These are phyloP conservation scores for Crotalaria pallida DNA, from an alignment of 306 rosid species.

Conservation along the genomic window DNA sequence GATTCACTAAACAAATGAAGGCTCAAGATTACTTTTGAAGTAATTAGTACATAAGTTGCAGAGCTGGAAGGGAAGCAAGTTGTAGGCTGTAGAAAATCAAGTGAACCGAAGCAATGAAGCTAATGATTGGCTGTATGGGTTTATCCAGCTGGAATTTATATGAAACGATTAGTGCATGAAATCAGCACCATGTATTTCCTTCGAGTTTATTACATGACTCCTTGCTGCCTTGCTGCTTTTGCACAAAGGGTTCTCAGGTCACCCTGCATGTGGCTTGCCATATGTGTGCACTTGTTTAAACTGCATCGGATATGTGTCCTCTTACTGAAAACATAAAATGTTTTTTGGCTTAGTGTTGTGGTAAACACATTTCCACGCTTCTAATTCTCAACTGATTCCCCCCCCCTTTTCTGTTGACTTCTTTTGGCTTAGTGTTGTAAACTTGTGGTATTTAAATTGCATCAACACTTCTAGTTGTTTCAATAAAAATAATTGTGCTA, in stretches of 20 bases:
- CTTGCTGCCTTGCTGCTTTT: neutral
- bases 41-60: neutral
- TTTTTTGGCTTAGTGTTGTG: no score
- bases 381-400: neutral
- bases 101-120: neutral
- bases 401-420: neutral
- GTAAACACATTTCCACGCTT: neutral
- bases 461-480: neutral
- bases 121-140: neutral
- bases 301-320: neutral
- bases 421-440: slow-evolving; percentile 10
- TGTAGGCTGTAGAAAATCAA: neutral
- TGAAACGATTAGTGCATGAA: neutral
- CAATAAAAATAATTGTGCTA: neutral
- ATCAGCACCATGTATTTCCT: neutral
- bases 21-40: neutral
- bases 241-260: neutral
- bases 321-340: neutral
- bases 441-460: neutral
- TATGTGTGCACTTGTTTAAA: neutral
- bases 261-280: neutral
- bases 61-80: slow-evolving; percentile 9
- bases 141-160: neutral
- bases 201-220: neutral
- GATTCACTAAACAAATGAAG: slow-evolving; percentile 10